These are phyloP conservation scores for Neodidymelliopsis sp. DNA, from an alignment of 2,329 filamentous ascomycete species.

Conservation along the genomic window DNA sequence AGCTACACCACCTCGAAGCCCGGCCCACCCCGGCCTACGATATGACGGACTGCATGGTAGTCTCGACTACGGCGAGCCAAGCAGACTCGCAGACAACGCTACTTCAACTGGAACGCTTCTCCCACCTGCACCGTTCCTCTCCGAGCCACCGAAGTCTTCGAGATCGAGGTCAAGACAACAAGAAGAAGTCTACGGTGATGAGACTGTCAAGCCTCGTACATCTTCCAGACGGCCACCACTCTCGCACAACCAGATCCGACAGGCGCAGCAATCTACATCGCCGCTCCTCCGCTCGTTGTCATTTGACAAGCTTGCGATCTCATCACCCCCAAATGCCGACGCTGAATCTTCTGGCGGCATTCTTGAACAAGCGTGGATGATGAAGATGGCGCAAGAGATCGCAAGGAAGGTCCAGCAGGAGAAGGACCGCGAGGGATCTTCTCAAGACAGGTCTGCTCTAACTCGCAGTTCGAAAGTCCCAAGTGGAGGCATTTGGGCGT, in stretches of 20 bases:
- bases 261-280: constrained; percentile 44
- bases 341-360: constrained; percentile 57
- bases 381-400: constrained; percentile 94
- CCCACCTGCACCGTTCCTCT: constrained; percentile 36
- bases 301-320: constrained; percentile 19
- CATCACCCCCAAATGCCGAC: constrained; percentile 35
- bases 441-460: constrained; percentile 16
- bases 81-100: constrained; percentile 27
- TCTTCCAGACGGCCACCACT: constrained; percentile 39
- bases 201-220: constrained; percentile 18
- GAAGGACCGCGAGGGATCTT: constrained; percentile 58
- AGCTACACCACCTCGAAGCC: constrained; percentile 42
- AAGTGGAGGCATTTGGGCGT: constrained; percentile 32
- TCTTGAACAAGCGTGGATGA: constrained; percentile 83
- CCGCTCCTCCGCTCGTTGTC: constrained; percentile 47
- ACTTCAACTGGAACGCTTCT: constrained; percentile 31
- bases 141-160: constrained; percentile 32
- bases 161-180: constrained; percentile 34
- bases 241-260: constrained; percentile 39
- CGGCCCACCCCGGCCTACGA: constrained; percentile 29
- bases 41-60: constrained; percentile 36
- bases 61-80: constrained; percentile 37
- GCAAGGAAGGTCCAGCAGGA: constrained; percentile 87
- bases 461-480: constrained; percentile 15
- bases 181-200: constrained; percentile 17